Conservation (phyloP, 2,329 filamentous ascomycete species). For the Pseudocercospora vitis region DNA sequence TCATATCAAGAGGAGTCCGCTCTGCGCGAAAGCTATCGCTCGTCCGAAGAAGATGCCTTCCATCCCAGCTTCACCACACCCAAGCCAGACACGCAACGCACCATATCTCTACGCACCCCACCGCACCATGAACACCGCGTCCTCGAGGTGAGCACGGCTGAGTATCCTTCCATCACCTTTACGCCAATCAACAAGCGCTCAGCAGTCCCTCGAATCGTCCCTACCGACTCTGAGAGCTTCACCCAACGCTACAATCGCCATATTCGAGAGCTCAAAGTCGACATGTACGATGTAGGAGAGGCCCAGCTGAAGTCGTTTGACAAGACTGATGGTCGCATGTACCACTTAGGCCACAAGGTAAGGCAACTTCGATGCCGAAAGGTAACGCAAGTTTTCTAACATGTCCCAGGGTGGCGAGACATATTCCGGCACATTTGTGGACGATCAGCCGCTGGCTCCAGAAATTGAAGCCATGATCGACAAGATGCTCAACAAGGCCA, state of each 20-base stretch:
- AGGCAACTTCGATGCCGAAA: background rate
- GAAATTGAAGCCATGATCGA: slow-evolving; percentile 20
- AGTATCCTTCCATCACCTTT: background rate
- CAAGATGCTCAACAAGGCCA: slow-evolving; percentile 6
- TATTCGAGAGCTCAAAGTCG: slow-evolving; percentile 14
- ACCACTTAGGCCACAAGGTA: slow-evolving; percentile 23
- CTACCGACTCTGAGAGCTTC: slow-evolving; percentile 15
- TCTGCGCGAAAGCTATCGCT: background rate
- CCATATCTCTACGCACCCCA: background rate
- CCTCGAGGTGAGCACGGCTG: background rate
- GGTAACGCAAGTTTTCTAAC: slow-evolving; percentile 6
- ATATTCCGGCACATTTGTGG: slow-evolving; percentile 19
- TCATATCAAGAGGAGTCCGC: slow-evolving; percentile 13
- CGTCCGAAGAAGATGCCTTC: background rate
- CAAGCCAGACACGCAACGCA: background rate
- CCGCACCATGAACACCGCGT: too few species aligned
- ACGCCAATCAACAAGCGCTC: slow-evolving; percentile 10
- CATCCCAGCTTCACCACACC: background rate
- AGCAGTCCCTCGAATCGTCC: background rate
- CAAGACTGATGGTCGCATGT: slow-evolving; percentile 20
- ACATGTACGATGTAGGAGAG: slow-evolving; percentile 18
- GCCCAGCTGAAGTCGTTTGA: slow-evolving; percentile 12
- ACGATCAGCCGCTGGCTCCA: slow-evolving; percentile 15
- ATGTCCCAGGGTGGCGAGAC: slow-evolving; percentile 15
- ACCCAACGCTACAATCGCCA: slow-evolving; percentile 7